Percentiles rank a stretch among this genome's conserved stretches.
Conservation (phyloP, 2,329 filamentous ascomycete species). For the Emergomyces pasteurianus region DNA sequence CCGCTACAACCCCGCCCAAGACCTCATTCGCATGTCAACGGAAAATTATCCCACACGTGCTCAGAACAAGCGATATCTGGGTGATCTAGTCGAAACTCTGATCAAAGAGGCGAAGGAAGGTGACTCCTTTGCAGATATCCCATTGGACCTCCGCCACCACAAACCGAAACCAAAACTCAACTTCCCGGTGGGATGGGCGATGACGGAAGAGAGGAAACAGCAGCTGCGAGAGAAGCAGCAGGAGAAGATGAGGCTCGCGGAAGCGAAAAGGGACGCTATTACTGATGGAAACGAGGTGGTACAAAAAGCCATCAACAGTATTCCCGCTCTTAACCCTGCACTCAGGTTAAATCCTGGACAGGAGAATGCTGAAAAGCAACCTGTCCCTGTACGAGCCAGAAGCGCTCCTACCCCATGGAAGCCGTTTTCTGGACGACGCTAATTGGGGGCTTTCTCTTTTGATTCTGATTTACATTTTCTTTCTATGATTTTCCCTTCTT, state of each 20-base stretch:
- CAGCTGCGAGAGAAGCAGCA: slow-evolving; percentile 53
- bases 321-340: slow-evolving; percentile 22
- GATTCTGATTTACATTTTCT: not conserved
- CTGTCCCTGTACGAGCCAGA: slow-evolving; percentile 1
- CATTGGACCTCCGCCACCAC: slow-evolving; percentile 79
- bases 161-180: slow-evolving; percentile 52
- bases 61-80: slow-evolving; percentile 94
- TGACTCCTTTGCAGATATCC: slow-evolving; percentile 80
- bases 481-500: not conserved
- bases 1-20: slow-evolving; percentile 75
- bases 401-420: not conserved
- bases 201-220: slow-evolving; percentile 57
- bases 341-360: not conserved
- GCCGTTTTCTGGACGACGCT: not conserved
- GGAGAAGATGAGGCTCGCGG: slow-evolving; percentile 43
- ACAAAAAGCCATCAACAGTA: slow-evolving; percentile 19
- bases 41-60: slow-evolving; percentile 80
- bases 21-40: slow-evolving; percentile 78
- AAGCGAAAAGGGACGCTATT: slow-evolving; percentile 42
- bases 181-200: slow-evolving; percentile 73
- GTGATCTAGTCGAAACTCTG: slow-evolving; percentile 62
- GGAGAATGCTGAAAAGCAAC: slow-evolving; percentile 3
- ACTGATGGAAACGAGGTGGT: slow-evolving; percentile 36
- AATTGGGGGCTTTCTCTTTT: too few relatives aligned
- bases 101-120: slow-evolving; percentile 65